These are phyloP conservation scores for Leptodermis oblonga DNA, from an alignment of 257 asterid genomes.

Conservation along the genomic window DNA sequence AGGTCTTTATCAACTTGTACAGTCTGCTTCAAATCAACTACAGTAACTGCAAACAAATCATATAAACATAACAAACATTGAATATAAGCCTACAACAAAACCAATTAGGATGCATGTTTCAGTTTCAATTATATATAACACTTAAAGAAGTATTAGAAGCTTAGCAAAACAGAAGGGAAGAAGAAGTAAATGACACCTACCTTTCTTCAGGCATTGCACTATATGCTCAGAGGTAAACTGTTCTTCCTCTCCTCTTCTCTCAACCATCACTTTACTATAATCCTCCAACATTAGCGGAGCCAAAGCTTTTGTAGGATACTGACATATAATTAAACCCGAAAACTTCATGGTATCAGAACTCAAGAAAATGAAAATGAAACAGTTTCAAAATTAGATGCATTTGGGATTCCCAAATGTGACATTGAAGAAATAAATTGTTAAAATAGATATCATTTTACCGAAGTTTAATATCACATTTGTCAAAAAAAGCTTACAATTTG, in stretches of 20 bases:
- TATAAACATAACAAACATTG: neutral
- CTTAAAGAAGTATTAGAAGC: neutral
- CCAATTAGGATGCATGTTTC: neutral
- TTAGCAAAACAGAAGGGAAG: neutral
- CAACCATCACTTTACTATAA: constrained; percentile 79
- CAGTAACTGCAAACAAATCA: constrained; percentile 50
- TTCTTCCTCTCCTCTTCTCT: constrained; percentile 76
- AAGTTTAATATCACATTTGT: too few relatives aligned
- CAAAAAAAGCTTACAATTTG: neutral
- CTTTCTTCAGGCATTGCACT: constrained; percentile 74
- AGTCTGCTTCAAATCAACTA: constrained; percentile 90
- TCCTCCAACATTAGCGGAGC: constrained; percentile 90
- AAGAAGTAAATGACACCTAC: constrained; percentile 23
- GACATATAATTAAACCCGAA: constrained; percentile 15
- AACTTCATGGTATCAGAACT: constrained; percentile 8
- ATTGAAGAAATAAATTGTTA: neutral
- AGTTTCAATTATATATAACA: neutral
- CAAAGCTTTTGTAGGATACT: constrained; percentile 97
- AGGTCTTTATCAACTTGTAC: constrained; percentile 74
- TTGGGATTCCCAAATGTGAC: neutral
- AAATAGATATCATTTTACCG: neutral
- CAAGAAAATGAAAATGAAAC: neutral
- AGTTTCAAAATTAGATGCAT: neutral
- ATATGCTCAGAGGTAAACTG: constrained; percentile 71
- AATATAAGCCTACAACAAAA: neutral